Conservation (phyloP, 345 rosid species). For the Noccaea bulbosa region DNA sequence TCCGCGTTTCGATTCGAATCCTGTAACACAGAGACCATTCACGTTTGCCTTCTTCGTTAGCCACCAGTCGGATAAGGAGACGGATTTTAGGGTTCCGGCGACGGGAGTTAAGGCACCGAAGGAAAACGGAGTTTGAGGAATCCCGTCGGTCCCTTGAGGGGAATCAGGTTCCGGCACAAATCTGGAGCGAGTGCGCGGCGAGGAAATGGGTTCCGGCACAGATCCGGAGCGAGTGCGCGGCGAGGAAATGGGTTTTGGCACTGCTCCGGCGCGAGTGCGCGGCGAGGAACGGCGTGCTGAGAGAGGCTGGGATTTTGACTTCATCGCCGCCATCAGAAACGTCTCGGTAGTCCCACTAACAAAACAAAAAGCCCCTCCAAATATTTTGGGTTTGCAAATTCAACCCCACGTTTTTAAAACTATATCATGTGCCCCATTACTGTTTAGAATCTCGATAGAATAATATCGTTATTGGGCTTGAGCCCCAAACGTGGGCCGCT, state of each 20-base stretch:
- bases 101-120: constrained; percentile 19
- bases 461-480: background rate
- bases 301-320: constrained; percentile 11
- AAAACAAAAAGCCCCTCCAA: background rate
- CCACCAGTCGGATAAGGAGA: constrained; percentile 40
- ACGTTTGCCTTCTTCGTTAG: constrained; percentile 21
- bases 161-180: background rate
- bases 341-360: background rate
- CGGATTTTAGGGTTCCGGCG: constrained; percentile 9
- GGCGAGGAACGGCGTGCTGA: background rate
- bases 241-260: background rate
- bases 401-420: no score
- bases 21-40: constrained; percentile 18
- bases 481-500: background rate
- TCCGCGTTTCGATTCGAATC: constrained; percentile 35
- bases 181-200: constrained; percentile 9
- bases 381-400: no score
- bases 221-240: constrained; percentile 5
- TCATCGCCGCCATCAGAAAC: constrained; percentile 10
- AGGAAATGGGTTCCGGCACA: background rate
- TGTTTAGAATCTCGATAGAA: background rate
- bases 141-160: background rate
- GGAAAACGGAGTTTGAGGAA: constrained; percentile 13
- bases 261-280: background rate
- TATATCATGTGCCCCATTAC: no score